Evolutionary conservation across 2,329 filamentous ascomycete genomes (phyloP), one percentile per base, ranked within the genome.

Genomic region (Passalora sequoiae): DNA sequence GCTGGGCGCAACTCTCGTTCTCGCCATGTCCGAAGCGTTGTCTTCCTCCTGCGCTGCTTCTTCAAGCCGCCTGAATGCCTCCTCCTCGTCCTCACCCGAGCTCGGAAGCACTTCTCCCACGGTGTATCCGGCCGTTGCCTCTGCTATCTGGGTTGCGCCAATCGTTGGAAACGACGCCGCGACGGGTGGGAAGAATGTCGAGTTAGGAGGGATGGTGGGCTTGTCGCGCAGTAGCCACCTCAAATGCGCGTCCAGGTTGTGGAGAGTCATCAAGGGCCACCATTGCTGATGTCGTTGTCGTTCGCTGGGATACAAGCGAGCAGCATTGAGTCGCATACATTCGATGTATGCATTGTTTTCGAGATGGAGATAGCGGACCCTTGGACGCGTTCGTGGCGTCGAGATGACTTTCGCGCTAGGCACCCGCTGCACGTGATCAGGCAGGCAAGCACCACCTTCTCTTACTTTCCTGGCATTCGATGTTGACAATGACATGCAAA

Each of bases 231-330:
- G 57, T 59, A 75, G 62, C 72, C 72, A 75, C 49, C 62, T 62
- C 49, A 75, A 61, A 53, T 75, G 71, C 57, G 66, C 65, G 47
- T 57, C 61, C 49, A 74, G 60, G 51, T 75, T 75, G 59, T 74
- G 66, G 54, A 59, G 58, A 65, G 71, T 72, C 71, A 74, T 74
- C 46, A 45, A 54, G 29, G 49, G 49, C 54, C 33, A 50, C 33
- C 56, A 61, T 62, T 24, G 40, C 49, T 46, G 45, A 10, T 33
- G 30, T 12, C 5, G 5, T 7, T 7, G 30, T n/a, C n/a, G n/a
- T n/a, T n/a, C n/a, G n/a, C n/a, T n/a, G n/a, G n/a, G n/a, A n/a
- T n/a, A n/a, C n/a, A n/a, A n/a, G n/a, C n/a, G n/a, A n/a, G n/a
- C n/a, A n/a, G n/a, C n/a, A n/a, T n/a, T n/a, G n/a, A n/a, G n/a